A percentile compares a stretch with the other conserved stretches of the same genome.
Conservation (phyloP, 1,284 basidiomycete species). For the Tilletia walkeri region DNA sequence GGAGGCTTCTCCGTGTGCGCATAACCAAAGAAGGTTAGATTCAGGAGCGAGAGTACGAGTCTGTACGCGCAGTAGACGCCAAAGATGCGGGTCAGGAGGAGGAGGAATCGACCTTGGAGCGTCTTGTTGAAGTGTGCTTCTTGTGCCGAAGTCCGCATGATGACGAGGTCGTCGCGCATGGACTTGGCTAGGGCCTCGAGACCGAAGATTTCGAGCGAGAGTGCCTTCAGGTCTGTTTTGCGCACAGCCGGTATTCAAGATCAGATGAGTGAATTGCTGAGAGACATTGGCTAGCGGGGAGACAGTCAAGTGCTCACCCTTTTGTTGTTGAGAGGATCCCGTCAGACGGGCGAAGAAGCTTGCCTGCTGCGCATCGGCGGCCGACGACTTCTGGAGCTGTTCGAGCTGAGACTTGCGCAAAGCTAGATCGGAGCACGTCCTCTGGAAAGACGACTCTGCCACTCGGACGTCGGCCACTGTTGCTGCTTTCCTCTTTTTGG, state of each 20-base stretch:
- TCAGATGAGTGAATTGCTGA: too few species aligned
- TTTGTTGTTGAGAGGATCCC: constrained; percentile 5
- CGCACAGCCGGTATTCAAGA: background rate
- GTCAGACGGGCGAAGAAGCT: constrained; percentile 8
- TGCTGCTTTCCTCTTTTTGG: constrained; percentile 26
- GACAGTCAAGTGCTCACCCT: constrained; percentile 22
- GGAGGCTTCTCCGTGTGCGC: constrained; percentile 40
- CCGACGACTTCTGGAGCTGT: constrained; percentile 29
- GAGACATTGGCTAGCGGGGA: too few species aligned
- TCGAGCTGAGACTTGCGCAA: constrained; percentile 34
- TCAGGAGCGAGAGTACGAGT: constrained; percentile 32
- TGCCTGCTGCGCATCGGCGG: constrained; percentile 13
- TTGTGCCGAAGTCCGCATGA: constrained; percentile 49
- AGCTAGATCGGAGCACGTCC: constrained; percentile 36
- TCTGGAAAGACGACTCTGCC: constrained; percentile 27
- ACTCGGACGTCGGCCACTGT: constrained; percentile 20
- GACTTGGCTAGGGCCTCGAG: constrained; percentile 55
- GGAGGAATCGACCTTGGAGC: constrained; percentile 49
- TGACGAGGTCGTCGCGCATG: constrained; percentile 55
- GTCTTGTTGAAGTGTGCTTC: constrained; percentile 52
- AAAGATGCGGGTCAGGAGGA: constrained; percentile 54
- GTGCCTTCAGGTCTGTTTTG: constrained; percentile 42
- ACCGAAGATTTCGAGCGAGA: constrained; percentile 56
- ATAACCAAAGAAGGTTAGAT: constrained; percentile 34
- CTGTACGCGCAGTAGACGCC: constrained; percentile 56